Base-by-base conservation (phyloP, 164 flowering plant species). In the Dillenia suffruticosa region DNA sequence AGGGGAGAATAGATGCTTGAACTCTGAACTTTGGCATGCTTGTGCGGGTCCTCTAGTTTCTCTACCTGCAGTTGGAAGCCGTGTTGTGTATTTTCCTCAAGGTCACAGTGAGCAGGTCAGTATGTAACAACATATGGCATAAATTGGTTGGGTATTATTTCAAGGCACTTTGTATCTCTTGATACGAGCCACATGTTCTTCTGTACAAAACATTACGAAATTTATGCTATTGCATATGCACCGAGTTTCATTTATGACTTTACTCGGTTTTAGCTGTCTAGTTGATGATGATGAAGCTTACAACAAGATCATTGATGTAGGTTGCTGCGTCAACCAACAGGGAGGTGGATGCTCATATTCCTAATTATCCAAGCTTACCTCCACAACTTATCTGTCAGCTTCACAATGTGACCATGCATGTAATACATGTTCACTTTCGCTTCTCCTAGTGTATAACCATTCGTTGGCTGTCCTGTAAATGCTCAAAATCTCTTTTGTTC, bases 31-130 rank as follows among this genome's bases (percentile, higher is more conserved):
- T 17, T 92, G 97, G 97, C 97, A 92, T 79, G 97, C 97, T 22
- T 92, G 97, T 79, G 97, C 97, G 44, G 97, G 97, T 44, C 97
- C 97, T 71, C 96, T 92, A 63, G 96, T 92, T 65, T 92, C 97
- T 51, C 74, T 92, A 22, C 97, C 97, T 19, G 83, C 89, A 56
- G 76, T 87, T 62, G 97, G 97, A 59, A 87, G 94, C 74, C 82
- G 91, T 5, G 96, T 91, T 32, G 97, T 91, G 49, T 91, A 91
- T 70, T 91, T 91, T 49, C 91, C 97, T 3, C 97, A 91, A 68
- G 97, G 97, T 54, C 96, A 91, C 51, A 87, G 97, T 51, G 97
- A 90, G 77, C 97, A 90, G 95, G 97, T 86, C 49, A 45, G 75
- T 61, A 9, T 54, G 5, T 32, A 32, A 32, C 40, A 6, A 32